Conservation (phyloP, 1,139 yeast species). For the Debaryomycetaceae sp. region DNA sequence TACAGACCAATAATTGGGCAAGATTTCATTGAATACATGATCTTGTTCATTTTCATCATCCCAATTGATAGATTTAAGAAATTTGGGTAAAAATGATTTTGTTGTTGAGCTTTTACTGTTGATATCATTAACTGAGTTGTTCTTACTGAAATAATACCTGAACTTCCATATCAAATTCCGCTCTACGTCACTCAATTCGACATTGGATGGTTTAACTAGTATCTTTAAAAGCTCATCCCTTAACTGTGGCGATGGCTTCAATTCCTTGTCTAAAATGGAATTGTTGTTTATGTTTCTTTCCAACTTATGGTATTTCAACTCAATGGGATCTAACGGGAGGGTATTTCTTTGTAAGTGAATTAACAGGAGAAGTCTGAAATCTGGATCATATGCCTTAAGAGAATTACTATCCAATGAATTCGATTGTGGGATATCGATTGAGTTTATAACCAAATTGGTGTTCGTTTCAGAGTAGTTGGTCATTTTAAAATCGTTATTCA, state of each 20-base stretch:
- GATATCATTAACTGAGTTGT: slow-evolving; percentile 27
- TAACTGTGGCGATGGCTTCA: slow-evolving; percentile 83
- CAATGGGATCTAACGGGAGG: slow-evolving; percentile 67
- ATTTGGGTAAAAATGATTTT: slow-evolving; percentile 70
- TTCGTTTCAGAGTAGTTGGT: slow-evolving; percentile 10
- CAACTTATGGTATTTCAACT: slow-evolving; percentile 76
- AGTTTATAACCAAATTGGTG: slow-evolving; percentile 30
- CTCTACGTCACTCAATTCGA: slow-evolving; percentile 76
- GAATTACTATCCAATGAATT: slow-evolving; percentile 8
- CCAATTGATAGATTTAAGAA: slow-evolving; percentile 86
- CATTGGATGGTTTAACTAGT: slow-evolving; percentile 76
- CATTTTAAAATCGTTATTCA: slow-evolving; percentile 3
- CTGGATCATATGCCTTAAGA: slow-evolving; percentile 38
- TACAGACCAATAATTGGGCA: slow-evolving; percentile 45
- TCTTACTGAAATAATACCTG: slow-evolving; percentile 77
- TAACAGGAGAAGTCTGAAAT: slow-evolving; percentile 21
- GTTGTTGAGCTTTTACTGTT: slow-evolving; percentile 8
- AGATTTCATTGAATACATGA: slow-evolving; percentile 64
- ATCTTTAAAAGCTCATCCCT: slow-evolving; percentile 72
- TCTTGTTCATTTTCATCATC: slow-evolving; percentile 75
- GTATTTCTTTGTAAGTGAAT: slow-evolving; percentile 11
- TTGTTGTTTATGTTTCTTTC: slow-evolving; percentile 77
- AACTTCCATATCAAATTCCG: slow-evolving; percentile 91
- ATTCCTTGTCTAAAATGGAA: slow-evolving; percentile 73
- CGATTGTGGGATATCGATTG: slow-evolving; percentile 32